Conservation (phyloP, 495 filamentous ascomycete genomes). For the Penicillium mononematosum region DNA sequence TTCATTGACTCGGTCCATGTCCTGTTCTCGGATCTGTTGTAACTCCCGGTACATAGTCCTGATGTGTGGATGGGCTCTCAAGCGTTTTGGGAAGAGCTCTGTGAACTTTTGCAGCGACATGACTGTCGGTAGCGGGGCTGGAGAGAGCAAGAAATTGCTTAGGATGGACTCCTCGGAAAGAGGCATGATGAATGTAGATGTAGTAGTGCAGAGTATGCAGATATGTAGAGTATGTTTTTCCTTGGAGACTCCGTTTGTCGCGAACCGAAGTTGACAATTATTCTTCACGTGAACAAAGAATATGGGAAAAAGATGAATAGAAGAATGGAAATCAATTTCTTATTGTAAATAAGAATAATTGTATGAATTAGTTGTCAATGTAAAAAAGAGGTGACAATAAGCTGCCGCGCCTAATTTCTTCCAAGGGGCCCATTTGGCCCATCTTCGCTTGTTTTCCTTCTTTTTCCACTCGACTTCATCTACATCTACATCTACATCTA, state of each 20-base stretch:
- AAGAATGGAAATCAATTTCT: background rate
- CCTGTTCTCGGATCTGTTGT: constrained; percentile 65
- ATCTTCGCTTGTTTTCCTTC: background rate
- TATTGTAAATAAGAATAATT: background rate
- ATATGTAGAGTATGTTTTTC: background rate
- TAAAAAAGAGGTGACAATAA: background rate
- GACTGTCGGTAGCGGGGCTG: constrained; percentile 68
- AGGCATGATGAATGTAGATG: constrained; percentile 52
- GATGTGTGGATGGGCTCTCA: constrained; percentile 70
- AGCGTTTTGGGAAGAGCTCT: constrained; percentile 68
- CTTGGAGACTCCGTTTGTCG: background rate
- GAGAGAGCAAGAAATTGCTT: constrained; percentile 71
- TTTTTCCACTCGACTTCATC: background rate
- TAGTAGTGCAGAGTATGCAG: background rate
- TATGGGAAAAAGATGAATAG: background rate
- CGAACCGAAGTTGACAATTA: background rate
- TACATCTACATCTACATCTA: background rate
- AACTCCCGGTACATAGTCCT: constrained; percentile 76
- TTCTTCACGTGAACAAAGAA: background rate
- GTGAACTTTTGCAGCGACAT: constrained; percentile 74
- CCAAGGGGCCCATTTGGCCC: background rate
- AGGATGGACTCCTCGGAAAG: constrained; percentile 72
- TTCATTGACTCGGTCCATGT: constrained; percentile 63
- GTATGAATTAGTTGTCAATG: background rate
- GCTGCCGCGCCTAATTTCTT: background rate